Evolutionary conservation across 2,329 filamentous ascomycete genomes (phyloP).

Genomic region (Colletotrichum phormii): DNA sequence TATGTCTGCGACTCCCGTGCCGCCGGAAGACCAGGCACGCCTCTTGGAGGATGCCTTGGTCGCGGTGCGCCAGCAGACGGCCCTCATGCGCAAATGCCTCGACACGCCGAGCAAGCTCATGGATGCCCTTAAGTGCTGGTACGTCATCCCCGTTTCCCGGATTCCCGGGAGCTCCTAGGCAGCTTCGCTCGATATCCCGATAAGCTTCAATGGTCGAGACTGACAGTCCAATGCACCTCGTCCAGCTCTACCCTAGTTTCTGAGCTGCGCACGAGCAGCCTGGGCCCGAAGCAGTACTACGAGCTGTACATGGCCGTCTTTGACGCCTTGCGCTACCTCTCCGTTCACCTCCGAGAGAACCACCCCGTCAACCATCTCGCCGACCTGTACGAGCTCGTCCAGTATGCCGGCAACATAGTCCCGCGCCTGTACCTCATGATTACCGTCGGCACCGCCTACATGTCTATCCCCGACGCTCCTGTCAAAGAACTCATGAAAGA

Average conservation of each 20-base stretch:
- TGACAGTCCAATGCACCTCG: background rate
- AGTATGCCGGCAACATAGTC: constrained; percentile 98
- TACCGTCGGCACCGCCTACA: constrained; percentile 98
- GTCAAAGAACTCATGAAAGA: constrained; percentile 99
- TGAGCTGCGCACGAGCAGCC: constrained; percentile 95
- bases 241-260: constrained; percentile 94
- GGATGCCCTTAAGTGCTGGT: constrained; percentile 99
- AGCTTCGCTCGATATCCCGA: constrained; percentile 12
- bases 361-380: constrained; percentile 98
- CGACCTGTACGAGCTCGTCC: constrained; percentile 96
- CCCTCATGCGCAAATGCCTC: constrained; percentile 96
- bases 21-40: constrained; percentile 85
- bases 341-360: constrained; percentile 95
- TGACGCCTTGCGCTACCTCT: constrained; percentile 95
- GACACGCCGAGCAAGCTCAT: constrained; percentile 98
- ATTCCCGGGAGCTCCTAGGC: constrained; percentile 36
- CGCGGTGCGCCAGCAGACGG: constrained; percentile 96
- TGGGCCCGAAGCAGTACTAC: constrained; percentile 99
- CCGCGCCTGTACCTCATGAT: constrained; percentile 98
- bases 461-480: constrained; percentile 97
- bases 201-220: constrained; percentile 36
- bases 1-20: constrained; percentile 66
- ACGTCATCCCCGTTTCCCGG: constrained; percentile 52
- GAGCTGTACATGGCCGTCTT: constrained; percentile 99
- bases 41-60: constrained; percentile 97